Evolutionary conservation across 1,284 basidiomycete genomes (phyloP).

Genomic region (Prillingera fragicola): DNA sequence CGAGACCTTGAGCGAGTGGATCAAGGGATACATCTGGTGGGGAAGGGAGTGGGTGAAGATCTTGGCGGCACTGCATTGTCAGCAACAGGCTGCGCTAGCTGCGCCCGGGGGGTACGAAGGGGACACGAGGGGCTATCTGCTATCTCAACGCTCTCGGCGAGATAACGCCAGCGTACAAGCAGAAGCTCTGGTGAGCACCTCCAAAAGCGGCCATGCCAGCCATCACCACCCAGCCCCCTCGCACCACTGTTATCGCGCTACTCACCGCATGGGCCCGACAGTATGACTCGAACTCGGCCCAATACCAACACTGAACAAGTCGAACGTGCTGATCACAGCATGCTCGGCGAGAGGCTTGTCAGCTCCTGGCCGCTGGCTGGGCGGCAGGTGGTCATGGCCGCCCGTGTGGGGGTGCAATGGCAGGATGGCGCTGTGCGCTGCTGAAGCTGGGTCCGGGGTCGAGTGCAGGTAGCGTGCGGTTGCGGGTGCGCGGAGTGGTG

Average conservation of each 20-base stretch:
- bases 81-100: not conserved
- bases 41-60: slow-evolving; percentile 35
- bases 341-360: slow-evolving; percentile 55
- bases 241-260: too few species aligned
- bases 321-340: slow-evolving; percentile 88
- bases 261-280: slow-evolving; percentile 71
- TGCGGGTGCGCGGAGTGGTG: too few species aligned
- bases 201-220: too few species aligned
- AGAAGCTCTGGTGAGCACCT: too few species aligned
- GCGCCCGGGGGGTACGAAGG: not conserved
- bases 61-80: slow-evolving; percentile 15
- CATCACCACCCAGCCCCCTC: too few species aligned
- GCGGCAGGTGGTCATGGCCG: too few species aligned
- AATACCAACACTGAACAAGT: slow-evolving; percentile 86
- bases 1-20: slow-evolving; percentile 74
- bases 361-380: slow-evolving; percentile 14
- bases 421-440: too few species aligned
- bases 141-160: too few species aligned
- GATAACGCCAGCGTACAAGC: too few species aligned
- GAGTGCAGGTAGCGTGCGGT: too few species aligned
- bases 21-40: slow-evolving; percentile 48
- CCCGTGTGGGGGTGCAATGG: too few species aligned
- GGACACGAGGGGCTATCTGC: not conserved
- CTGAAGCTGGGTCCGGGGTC: too few species aligned
- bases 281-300: slow-evolving; percentile 54